Evolutionary conservation across 495 filamentous ascomycete genomes (phyloP).

Genomic region (Xylaria sp.): DNA sequence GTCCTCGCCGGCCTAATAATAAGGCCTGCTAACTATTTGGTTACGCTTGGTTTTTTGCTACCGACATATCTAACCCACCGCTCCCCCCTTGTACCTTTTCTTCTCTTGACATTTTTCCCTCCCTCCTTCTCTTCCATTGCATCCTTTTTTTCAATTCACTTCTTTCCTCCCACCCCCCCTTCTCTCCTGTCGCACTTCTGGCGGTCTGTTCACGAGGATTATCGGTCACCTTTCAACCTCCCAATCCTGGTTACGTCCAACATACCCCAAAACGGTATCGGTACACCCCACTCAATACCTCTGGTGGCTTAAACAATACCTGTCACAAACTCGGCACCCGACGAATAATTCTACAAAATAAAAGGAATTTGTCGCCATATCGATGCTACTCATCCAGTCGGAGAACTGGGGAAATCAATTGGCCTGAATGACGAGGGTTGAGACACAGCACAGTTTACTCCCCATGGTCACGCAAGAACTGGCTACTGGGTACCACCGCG

Average conservation of each 20-base stretch:
- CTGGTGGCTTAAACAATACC: conserved; percentile 25
- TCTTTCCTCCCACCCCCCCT: conserved; percentile 23
- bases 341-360: conserved; percentile 1
- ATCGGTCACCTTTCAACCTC: conserved; percentile 27
- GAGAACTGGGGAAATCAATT: not conserved
- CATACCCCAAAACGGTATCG: conserved; percentile 40
- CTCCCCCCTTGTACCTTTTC: conserved; percentile 42
- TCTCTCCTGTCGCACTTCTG: conserved; percentile 28
- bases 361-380: conserved; percentile 1
- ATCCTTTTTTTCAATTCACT: conserved; percentile 20
- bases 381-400: not conserved
- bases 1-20: conserved; percentile 26
- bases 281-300: conserved; percentile 31
- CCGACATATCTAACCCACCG: conserved; percentile 45
- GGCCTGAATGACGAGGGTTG: conserved; percentile 7
- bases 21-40: conserved; percentile 23
- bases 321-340: conserved; percentile 20
- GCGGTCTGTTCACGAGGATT: conserved; percentile 26
- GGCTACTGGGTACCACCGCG: conserved; percentile 24
- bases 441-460: conserved; percentile 23
- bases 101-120: conserved; percentile 29
- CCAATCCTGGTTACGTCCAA: conserved; percentile 28
- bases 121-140: conserved; percentile 24
- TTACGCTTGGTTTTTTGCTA: conserved; percentile 28
- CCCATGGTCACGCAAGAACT: conserved; percentile 24